These are phyloP conservation scores for Coemansia sp. DNA, from an alignment of 192 early-diverging fungal genomes.

Conservation along the genomic window DNA sequence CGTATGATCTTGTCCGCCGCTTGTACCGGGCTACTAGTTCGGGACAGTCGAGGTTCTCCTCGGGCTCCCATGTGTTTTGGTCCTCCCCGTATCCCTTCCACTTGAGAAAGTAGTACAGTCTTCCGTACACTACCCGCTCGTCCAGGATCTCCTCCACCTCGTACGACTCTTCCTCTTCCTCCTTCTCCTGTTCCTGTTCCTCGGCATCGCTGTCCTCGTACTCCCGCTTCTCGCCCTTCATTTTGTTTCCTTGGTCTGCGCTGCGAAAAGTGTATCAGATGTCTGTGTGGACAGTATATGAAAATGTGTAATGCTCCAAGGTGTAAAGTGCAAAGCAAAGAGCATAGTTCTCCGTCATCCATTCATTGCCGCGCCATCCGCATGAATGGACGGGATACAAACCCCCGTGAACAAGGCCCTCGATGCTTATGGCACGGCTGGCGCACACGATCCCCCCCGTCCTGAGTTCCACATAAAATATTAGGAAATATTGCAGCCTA, in stretches of 20 bases:
- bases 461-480: no score
- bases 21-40: constrained; percentile 19
- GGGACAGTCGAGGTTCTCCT: constrained; percentile 29
- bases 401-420: no score
- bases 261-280: no score
- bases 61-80: constrained; percentile 51
- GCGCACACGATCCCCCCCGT: no score
- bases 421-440: no score
- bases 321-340: no score
- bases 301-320: not conserved
- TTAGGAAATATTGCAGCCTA: no score
- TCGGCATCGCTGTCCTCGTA: not conserved
- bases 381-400: no score
- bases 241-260: constrained; percentile 9
- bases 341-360: no score
- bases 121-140: constrained; percentile 18
- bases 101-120: constrained; percentile 26
- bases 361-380: no score
- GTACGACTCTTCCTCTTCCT: constrained; percentile 7
- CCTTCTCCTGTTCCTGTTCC: not conserved
- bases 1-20: constrained; percentile 13
- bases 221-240: not conserved
- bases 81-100: constrained; percentile 37
- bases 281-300: no score
- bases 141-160: constrained; percentile 40